These are phyloP conservation scores for Cryptococcus sp. DNA, from an alignment of 1,284 basidiomycete species.

Conservation along the genomic window DNA sequence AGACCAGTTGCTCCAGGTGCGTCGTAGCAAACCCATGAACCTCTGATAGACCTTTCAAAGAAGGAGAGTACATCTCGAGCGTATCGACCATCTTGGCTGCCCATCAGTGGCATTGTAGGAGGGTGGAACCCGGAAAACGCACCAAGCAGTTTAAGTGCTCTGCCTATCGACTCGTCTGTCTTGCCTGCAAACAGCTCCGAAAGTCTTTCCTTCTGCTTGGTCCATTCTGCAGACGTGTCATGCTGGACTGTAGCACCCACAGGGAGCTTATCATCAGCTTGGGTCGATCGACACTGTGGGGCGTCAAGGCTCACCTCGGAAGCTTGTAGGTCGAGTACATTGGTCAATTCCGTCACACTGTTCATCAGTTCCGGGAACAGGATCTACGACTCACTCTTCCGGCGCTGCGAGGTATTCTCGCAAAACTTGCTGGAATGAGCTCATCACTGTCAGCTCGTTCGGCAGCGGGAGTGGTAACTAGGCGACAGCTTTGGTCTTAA, in stretches of 20 bases:
- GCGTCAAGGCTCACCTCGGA: not conserved
- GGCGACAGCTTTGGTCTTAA: too few relatives aligned
- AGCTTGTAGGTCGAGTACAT: not conserved
- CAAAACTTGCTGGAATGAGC: not conserved
- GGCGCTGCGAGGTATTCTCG: not conserved
- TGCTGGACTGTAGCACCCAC: not conserved
- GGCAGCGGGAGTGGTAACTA: not conserved
- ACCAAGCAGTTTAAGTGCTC: not conserved
- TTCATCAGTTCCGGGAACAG: too few relatives aligned
- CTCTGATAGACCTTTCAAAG: constrained; percentile 28
- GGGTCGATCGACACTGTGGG: too few relatives aligned
- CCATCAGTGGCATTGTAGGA: not conserved
- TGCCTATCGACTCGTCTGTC: not conserved
- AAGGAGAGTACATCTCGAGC: constrained; percentile 27
- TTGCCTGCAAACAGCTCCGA: not conserved
- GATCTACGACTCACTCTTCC: not conserved
- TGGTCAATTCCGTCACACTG: not conserved
- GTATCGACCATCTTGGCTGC: constrained; percentile 32
- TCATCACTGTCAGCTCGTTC: not conserved
- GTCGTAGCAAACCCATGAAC: constrained; percentile 28
- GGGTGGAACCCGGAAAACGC: not conserved
- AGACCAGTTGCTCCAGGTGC: constrained; percentile 26
- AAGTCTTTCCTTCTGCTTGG: not conserved
- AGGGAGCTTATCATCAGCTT: too few relatives aligned
- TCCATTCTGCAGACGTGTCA: not conserved